Evolutionary conservation across 2,329 filamentous ascomycete genomes (phyloP), one percentile per base, ranked within the genome.

Genomic region (Alternaria alternata): DNA sequence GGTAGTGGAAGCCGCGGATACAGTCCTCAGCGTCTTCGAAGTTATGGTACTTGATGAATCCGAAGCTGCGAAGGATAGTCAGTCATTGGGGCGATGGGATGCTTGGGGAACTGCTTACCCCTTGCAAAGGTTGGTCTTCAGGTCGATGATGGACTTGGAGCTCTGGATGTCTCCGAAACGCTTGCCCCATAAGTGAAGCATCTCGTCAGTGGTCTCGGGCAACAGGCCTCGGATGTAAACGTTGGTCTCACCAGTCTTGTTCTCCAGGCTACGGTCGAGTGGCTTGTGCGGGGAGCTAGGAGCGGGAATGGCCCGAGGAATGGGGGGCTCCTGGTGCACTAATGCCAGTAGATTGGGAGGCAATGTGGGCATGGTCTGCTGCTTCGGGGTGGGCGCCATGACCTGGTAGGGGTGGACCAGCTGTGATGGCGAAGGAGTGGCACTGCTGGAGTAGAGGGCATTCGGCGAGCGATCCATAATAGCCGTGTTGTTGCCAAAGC

Each of bases 81-180:
- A 72, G 58, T 42, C 32, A 3, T 34, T 47, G 30, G 5, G n/a
- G 41, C 34, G 24, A 36, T 5, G 41, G 22, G 3, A n/a, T 43
- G 14, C 28, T 3, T 1, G 28, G 38, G n/a, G 26, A 9, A 43
- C 48, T 41, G 57, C 60, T 73, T 82, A 96, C 95, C 95, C 95
- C 82, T 99, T 99, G 87, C 95, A 99, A 65, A 93, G 90, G 61
- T 93, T 92, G 49, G 93, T 96, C 68, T 91, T 89, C 53, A 94
- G 90, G 81, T 99, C 96, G 74, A 99, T 96, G 81, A 99, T 99
- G 14, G 96, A 95, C 85, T 99, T 99, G 74, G 93, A 97, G 67
- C 94, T 96, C 81, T 97, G 93, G 59, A 99, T 95, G 62, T 91
- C 89, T 42, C 95, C 96, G 75, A 98, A 99, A 51, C 94, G 91